Evolutionary conservation across 2,329 filamentous ascomycete genomes (phyloP).

Genomic region (Amauroascus niger): DNA sequence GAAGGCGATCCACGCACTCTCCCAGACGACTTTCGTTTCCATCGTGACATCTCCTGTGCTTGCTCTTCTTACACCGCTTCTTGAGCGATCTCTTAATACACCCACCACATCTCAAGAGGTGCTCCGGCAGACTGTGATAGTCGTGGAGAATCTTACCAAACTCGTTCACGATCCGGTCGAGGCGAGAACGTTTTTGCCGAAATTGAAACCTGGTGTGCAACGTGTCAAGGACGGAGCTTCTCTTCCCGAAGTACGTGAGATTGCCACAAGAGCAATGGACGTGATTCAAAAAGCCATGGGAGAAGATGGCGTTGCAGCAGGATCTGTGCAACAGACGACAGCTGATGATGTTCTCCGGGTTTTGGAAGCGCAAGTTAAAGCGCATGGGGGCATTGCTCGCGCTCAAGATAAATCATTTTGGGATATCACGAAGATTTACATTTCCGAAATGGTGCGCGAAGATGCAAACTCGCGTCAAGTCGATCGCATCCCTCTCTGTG

Average conservation of each 20-base stretch:
- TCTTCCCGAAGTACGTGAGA: conserved; percentile 84
- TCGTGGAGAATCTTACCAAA: conserved; percentile 96
- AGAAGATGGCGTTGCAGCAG: conserved; percentile 51
- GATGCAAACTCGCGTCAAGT: conserved; percentile 76
- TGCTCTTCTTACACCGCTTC: conserved; percentile 83
- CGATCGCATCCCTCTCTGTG: conserved; percentile 57
- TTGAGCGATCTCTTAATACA: conserved; percentile 88
- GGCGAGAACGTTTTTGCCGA: conserved; percentile 87
- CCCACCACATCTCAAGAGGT: conserved; percentile 89
- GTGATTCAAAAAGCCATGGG: conserved; percentile 94
- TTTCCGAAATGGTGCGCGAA: conserved; percentile 76
- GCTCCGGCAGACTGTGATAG: conserved; percentile 86
- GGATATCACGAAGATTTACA: conserved; percentile 60
- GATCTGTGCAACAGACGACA: conserved; percentile 53
- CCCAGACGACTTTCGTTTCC: conserved; percentile 96
- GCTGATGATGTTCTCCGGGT: conserved; percentile 62
- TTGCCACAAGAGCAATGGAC: conserved; percentile 68
- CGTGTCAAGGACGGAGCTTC: conserved; percentile 78
- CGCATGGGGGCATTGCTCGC: conserved; percentile 54
- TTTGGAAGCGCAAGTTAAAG: conserved; percentile 66
- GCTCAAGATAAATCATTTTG: conserved; percentile 54
- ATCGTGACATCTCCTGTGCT: conserved; percentile 92
- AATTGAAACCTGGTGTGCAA: conserved; percentile 88
- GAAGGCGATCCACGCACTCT: conserved; percentile 93
- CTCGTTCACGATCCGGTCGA: conserved; percentile 93